Evolutionary conservation across 2,329 filamentous ascomycete species (phyloP).

Genomic region (Fusarium foetens): DNA sequence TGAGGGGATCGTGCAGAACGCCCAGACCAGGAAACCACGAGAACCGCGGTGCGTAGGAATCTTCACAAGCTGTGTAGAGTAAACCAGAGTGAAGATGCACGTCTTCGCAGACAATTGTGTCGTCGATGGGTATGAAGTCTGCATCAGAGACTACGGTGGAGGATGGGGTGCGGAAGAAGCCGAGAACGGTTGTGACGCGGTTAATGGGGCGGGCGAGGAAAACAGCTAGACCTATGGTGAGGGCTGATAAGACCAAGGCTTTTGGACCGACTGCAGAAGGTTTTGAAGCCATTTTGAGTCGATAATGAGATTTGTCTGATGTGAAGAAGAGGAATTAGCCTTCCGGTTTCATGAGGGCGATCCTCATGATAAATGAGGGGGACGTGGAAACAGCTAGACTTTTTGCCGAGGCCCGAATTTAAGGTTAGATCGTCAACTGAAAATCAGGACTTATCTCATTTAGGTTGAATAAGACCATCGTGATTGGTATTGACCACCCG

Average conservation of each 20-base stretch:
- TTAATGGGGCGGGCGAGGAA: neutral
- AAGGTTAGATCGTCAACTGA: neutral
- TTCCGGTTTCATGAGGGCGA: neutral
- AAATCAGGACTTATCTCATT: neutral
- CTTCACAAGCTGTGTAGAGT: conserved; percentile 68
- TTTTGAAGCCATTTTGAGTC: neutral
- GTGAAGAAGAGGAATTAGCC: accelerated
- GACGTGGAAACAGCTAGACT: neutral
- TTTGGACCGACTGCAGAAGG: neutral
- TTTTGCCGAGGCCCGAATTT: neutral
- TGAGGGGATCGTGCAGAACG: conserved; percentile 54
- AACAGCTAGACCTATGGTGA: neutral
- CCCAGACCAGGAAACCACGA: conserved; percentile 63
- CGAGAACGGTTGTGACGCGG: conserved; percentile 35
- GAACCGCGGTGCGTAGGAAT: conserved; percentile 53
- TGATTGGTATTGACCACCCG: neutral
- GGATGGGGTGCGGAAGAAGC: conserved; percentile 42
- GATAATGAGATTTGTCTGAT: neutral
- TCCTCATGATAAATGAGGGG: conserved; percentile 3
- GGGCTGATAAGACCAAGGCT: neutral
- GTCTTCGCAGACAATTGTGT: conserved; percentile 69
- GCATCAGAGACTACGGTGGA: conserved; percentile 33
- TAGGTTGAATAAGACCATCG: neutral
- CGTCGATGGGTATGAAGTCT: conserved; percentile 55
- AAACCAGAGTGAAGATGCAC: conserved; percentile 63